Base-by-base conservation (phyloP, 257 asterid genomes). In the Asclepias syriaca region DNA sequence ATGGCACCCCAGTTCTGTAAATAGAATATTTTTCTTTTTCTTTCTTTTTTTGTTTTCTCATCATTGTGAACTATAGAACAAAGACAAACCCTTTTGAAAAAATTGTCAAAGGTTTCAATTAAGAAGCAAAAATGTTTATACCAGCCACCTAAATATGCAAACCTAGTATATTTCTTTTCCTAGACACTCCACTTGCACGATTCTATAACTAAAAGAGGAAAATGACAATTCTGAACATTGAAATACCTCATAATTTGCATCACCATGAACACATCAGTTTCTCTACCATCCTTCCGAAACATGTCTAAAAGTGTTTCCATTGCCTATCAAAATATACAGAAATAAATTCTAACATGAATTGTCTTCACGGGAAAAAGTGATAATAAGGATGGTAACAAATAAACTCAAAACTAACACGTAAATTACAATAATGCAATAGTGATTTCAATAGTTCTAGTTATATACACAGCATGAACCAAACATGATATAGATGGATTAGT, bases 211-310 rank as follows among this genome's bases (percentile, higher is more conserved):
- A 60, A 29, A 60, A 6, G 10, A 34, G 49, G 67, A 34, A 46
- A 11, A 10, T 45, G 50, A 49, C 24, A 27, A 64, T 43, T 8
- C 9, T 11, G 70, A 64, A 74, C 46, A 65, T 69, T 51, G 75
- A 37, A 73, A 65, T 80, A 90, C 99, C 99, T 95, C 91, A 92
- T 92, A 67, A 85, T 81, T 78, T 95, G 96, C 83, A 83, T 48
- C 82, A 83, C 71, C 65, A 88, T 90, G 79, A 71, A 92, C 45
- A 85, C 88, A 78, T 95, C 99, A 65, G 96, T 93, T 74, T 59
- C 60, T 81, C 72, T 82, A 50, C 85, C 88, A 65, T 95, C 98
- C 82, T 81, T 90, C 79, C 79, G 87, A 48, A 95, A 90, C 90
- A 95, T 85, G 77, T 83, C 92, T 72, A 79, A 22, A 69, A 95